Evolutionary conservation across 345 rosid genomes (phyloP).

Genomic region (Euphorbia pulcherrima): DNA sequence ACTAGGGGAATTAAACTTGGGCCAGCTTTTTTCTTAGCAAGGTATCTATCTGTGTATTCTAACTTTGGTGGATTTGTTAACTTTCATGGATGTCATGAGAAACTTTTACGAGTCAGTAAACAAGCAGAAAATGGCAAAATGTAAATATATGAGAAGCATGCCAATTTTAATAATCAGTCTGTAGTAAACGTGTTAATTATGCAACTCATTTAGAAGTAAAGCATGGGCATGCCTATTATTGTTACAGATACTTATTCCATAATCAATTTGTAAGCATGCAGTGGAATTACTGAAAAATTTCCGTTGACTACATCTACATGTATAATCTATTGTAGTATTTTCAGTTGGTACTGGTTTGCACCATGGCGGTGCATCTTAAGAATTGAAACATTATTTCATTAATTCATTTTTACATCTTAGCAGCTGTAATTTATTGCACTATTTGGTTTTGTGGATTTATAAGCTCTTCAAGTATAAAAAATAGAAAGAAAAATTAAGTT

Average conservation of each 20-base stretch:
- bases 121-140: neutral
- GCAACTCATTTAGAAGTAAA: neutral
- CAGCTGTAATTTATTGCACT: neutral
- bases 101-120: neutral
- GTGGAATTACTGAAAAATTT: neutral
- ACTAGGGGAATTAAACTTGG: conserved; percentile 85
- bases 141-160: neutral
- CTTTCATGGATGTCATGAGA: neutral
- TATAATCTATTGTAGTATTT: neutral
- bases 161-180: neutral
- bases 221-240: neutral
- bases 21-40: conserved; percentile 78
- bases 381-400: neutral
- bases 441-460: neutral
- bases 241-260: too few relatives aligned
- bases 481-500: neutral
- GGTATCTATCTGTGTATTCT: conserved; percentile 39
- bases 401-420: neutral
- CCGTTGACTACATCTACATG: neutral
- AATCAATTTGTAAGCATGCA: neutral
- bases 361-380: neutral
- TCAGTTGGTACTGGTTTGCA: neutral
- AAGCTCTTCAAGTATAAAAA: neutral
- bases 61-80: conserved; percentile 3
- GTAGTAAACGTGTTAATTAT: conserved; percentile 15